These are phyloP conservation scores for Adiantum capillusveneris DNA, from an alignment of 75 land plant genomes.

Conservation along the genomic window DNA sequence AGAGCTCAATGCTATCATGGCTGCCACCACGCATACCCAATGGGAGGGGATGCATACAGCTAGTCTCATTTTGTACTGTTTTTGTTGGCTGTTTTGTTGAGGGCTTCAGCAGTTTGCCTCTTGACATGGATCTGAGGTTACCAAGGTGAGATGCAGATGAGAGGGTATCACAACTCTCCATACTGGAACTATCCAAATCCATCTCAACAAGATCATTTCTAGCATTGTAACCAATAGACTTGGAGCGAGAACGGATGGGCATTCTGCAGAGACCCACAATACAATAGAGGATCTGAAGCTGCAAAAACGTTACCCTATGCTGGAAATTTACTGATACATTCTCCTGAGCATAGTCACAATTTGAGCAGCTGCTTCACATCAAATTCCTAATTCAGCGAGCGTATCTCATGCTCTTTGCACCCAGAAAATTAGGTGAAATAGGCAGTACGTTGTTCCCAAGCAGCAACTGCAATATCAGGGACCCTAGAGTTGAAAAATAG, in stretches of 20 bases:
- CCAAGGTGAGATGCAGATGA: neutral
- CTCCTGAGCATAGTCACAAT: too few species aligned
- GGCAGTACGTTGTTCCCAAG: too few species aligned
- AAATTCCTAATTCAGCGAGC: too few species aligned
- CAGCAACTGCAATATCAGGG: too few species aligned
- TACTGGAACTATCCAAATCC: neutral
- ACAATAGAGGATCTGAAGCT: neutral
- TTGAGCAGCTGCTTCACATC: too few species aligned
- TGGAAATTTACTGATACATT: too few species aligned
- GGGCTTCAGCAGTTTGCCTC: neutral
- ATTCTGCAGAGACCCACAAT: neutral
- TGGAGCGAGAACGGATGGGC: neutral
- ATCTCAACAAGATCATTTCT: neutral
- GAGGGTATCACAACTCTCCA: neutral
- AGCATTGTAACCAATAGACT: neutral
- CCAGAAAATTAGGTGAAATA: too few species aligned
- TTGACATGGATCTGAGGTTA: neutral
- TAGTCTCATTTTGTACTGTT: neutral
- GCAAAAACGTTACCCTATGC: too few species aligned
- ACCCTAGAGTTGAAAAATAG: too few species aligned
- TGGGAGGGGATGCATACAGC: neutral
- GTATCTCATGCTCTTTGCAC: too few species aligned
- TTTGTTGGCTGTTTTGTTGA: neutral
- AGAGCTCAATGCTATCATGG: conserved; percentile 3
- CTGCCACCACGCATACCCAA: neutral